Base-by-base conservation (phyloP, 352 stramenopile species). In the Globisporangium iwayamae region DNA sequence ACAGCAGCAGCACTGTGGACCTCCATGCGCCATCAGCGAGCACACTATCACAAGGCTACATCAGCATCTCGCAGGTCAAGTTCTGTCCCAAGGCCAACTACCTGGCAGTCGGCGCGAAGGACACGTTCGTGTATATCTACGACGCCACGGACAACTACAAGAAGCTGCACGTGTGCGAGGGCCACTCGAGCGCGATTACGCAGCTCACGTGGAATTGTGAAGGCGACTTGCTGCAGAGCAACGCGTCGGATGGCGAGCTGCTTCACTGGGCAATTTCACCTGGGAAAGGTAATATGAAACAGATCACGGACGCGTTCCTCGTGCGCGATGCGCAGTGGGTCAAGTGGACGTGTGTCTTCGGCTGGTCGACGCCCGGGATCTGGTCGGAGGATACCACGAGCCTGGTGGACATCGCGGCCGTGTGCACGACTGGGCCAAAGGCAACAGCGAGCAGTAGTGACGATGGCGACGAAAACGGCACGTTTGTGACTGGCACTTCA, bases 181-280 rank as follows among this genome's bases (percentile, higher is more conserved):
- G 90, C 18, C 88, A 97, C 72, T 88, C 93, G 47, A 90, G 86
- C 36, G 77, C 74, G 48, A 73, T 96, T 45, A 77, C 74, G 1
- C 81, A 96, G 65, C 73, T 98, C 41, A 96, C 97, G 39, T 98
- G 95, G 76, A 96, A 78, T 47, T 70, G 43, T 9, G 87, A 96
- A 13, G 75, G 78, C 4, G 80, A 85, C 36, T 87, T 95, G 32
- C 50, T 98, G 2, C 79, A 90, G 52, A 93, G 74, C 57, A 98
- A 96, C 60, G 75, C 83, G 14, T 70, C 73, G 6, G 80, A 91
- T 56, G 77, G 83, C 6, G 83, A 91, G 38, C 72, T 90, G 43
- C 55, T 90, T 9, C 75, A 85, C 56, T 91, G 83, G 83, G 66
- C 75, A 13, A 34, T 83, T 16, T 66, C 72, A 20, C 55, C 69